These are phyloP conservation scores for Pichia paraexigua DNA, from an alignment of 805 yeast species.

Conservation along the genomic window DNA sequence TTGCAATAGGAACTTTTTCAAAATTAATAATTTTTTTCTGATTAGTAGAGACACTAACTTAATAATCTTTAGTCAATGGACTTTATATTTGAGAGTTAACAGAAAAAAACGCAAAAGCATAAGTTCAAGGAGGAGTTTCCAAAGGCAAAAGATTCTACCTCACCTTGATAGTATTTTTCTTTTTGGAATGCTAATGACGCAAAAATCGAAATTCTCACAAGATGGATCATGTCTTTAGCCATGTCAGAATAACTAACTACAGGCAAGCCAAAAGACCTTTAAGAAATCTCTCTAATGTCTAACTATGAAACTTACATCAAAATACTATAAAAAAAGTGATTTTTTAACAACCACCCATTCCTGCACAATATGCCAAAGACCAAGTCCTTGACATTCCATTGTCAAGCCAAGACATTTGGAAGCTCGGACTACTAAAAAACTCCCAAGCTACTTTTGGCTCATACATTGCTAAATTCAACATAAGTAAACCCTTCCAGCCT, in stretches of 20 bases:
- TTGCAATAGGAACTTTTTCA: neutral
- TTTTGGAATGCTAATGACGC: neutral
- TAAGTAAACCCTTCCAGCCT: slow-evolving; percentile 57
- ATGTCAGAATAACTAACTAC: neutral
- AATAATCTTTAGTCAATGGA: neutral
- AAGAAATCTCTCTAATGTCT: too few relatives aligned
- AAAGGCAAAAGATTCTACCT: neutral
- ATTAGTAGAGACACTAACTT: neutral
- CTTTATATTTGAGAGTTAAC: too few relatives aligned
- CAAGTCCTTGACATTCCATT: slow-evolving; percentile 59
- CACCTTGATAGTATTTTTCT: neutral
- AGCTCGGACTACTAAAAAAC: slow-evolving; percentile 32
- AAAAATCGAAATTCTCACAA: neutral
- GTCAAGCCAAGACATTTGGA: slow-evolving; percentile 38
- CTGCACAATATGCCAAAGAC: slow-evolving; percentile 54
- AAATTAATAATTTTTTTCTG: neutral
- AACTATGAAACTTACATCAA: neutral
- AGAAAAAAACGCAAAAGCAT: neutral
- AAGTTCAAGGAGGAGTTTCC: neutral
- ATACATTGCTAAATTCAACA: slow-evolving; percentile 36
- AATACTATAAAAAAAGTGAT: neutral
- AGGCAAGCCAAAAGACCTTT: neutral
- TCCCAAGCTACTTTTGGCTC: slow-evolving; percentile 35
- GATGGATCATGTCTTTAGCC: neutral
- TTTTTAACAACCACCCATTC: slow-evolving; percentile 26